Conservation (phyloP, 2,329 filamentous ascomycete species). For the Curvularia lunata region DNA sequence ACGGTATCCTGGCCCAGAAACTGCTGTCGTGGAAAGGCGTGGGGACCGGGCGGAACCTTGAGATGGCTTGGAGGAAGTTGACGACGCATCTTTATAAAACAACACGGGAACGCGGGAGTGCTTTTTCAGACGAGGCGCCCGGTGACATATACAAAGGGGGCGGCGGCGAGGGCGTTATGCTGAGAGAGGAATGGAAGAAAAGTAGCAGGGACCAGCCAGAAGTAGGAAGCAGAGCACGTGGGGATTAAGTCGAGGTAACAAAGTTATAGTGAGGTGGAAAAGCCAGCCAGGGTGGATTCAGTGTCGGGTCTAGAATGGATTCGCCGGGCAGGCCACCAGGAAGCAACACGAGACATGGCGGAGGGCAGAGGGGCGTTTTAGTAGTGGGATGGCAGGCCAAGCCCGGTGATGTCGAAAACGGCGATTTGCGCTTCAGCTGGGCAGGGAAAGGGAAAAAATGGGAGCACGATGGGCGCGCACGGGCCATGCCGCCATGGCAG, state of each 20-base stretch:
- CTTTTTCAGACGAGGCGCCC: neutral
- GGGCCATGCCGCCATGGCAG: slow-evolving; percentile 6
- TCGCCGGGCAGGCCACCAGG: slow-evolving; percentile 13
- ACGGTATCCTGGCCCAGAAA: slow-evolving; percentile 38
- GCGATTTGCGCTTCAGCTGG: slow-evolving; percentile 5
- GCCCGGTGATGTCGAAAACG: slow-evolving; percentile 9
- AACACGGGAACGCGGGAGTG: neutral
- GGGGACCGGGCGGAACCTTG: slow-evolving; percentile 41
- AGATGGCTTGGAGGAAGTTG: slow-evolving; percentile 45
- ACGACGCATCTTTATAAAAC: slow-evolving; percentile 37
- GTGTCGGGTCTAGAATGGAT: slow-evolving; percentile 16
- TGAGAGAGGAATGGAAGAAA: neutral
- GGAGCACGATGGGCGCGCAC: neutral
- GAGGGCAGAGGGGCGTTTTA: slow-evolving; percentile 41
- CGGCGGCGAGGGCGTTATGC: slow-evolving; percentile 12
- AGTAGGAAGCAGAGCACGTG: slow-evolving; percentile 12
- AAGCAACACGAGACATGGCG: slow-evolving; percentile 16
- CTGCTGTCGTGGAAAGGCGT: slow-evolving; percentile 38
- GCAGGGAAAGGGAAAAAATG: neutral
- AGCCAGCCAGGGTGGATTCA: slow-evolving; percentile 1
- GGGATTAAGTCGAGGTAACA: slow-evolving; percentile 25
- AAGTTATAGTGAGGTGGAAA: neutral
- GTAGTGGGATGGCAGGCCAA: slow-evolving; percentile 41
- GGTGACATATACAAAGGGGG: slow-evolving; percentile 30
- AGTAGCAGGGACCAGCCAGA: slow-evolving; percentile 28